Conservation (phyloP, 495 filamentous ascomycete genomes). For the Aspergillus bridgeri region DNA sequence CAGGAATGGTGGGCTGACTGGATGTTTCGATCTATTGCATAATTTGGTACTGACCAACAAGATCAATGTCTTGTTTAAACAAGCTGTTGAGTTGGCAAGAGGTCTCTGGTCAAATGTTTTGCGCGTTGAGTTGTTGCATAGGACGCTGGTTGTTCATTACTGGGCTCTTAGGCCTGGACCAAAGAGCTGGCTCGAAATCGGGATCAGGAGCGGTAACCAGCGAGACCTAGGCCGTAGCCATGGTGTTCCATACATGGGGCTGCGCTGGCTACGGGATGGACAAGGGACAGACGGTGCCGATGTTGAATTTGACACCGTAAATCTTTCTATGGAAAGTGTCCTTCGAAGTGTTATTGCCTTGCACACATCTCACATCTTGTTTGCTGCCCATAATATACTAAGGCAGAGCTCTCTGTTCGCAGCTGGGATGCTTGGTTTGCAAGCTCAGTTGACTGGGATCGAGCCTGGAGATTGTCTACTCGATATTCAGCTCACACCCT, state of each 20-base stretch:
- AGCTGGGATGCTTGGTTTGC: constrained; percentile 50
- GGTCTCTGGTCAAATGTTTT: constrained; percentile 73
- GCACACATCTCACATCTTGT: constrained; percentile 67
- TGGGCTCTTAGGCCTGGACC: constrained; percentile 65
- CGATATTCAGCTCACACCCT: constrained; percentile 61
- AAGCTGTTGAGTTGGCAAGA: constrained; percentile 64
- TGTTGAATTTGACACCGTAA: constrained; percentile 60
- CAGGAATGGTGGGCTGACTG: constrained; percentile 59
- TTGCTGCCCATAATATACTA: constrained; percentile 56
- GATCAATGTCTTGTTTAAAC: constrained; percentile 70
- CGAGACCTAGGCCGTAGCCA: constrained; percentile 15
- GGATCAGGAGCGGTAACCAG: constrained; percentile 61
- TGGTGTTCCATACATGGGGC: constrained; percentile 49
- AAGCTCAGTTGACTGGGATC: constrained; percentile 48
- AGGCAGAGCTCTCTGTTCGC: constrained; percentile 54
- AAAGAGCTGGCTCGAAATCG: constrained; percentile 91
- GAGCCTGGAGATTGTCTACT: constrained; percentile 65
- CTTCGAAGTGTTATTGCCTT: constrained; percentile 69
- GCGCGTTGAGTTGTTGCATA: constrained; percentile 68
- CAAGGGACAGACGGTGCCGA: constrained; percentile 63
- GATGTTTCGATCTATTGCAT: constrained; percentile 82
- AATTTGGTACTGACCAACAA: constrained; percentile 84
- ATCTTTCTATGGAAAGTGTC: constrained; percentile 68
- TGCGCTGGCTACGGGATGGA: constrained; percentile 83
- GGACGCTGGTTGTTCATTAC: constrained; percentile 83